Percentiles rank a stretch among this genome's conserved stretches.
Evolutionary conservation across 805 yeast genomes (phyloP).

Genomic region (Candida maris): DNA sequence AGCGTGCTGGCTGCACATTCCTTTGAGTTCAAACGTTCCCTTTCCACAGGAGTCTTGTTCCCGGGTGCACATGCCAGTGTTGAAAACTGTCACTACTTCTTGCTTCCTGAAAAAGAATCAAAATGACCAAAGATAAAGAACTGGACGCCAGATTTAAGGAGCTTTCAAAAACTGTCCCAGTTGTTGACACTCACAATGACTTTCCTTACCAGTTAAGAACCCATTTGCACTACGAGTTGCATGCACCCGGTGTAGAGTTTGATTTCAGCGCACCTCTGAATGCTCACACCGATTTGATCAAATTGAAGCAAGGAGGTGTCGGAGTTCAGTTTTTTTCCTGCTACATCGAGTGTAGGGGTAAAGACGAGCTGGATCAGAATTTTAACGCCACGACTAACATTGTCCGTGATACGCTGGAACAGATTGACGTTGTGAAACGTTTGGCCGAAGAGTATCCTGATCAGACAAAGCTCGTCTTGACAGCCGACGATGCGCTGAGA

Average conservation of each 20-base stretch:
- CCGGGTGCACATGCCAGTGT: too few relatives aligned
- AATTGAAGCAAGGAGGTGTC: conserved; percentile 38
- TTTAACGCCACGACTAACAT: conserved; percentile 41
- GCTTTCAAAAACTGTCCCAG: conserved; percentile 28
- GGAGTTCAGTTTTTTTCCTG: conserved; percentile 49
- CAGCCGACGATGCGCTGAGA: conserved; percentile 35
- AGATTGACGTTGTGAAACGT: conserved; percentile 46
- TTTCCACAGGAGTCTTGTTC: too few relatives aligned
- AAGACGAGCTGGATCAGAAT: conserved; percentile 37
- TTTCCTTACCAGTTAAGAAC: conserved; percentile 43
- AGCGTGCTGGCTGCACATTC: too few relatives aligned
- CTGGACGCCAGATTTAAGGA: conserved; percentile 1
- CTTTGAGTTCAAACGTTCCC: too few relatives aligned
- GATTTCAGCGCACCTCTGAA: conserved; percentile 35
- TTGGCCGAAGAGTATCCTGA: conserved; percentile 37
- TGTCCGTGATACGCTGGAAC: conserved; percentile 50
- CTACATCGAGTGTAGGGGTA: conserved; percentile 42
- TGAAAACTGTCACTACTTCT: too few relatives aligned
- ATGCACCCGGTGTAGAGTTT: conserved; percentile 29
- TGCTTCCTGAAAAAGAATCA: too few relatives aligned
- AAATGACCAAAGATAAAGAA: conserved; percentile 2
- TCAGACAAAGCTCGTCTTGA: conserved; percentile 36
- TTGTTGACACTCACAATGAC: conserved; percentile 51
- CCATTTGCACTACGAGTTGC: conserved; percentile 42
- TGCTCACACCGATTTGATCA: conserved; percentile 40